Conservation (phyloP, 768 basidiomycete species). For the Inosperma sp. region DNA sequence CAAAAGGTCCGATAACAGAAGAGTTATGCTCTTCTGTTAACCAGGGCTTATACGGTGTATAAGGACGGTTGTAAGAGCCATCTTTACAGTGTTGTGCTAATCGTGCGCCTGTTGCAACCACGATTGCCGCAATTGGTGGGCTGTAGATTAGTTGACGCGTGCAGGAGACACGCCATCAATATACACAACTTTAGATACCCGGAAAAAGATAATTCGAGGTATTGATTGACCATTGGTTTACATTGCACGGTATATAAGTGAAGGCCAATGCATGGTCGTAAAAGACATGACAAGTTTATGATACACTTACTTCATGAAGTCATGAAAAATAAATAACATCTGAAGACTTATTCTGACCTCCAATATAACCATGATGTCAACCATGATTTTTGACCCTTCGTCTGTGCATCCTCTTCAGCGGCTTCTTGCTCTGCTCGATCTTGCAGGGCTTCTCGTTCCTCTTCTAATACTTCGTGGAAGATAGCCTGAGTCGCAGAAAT, state of each 20-base stretch:
- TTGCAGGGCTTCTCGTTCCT: slow-evolving; percentile 56
- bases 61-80: no score
- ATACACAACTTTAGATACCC: not conserved
- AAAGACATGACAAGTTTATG: not conserved
- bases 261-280: not conserved
- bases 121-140: no score
- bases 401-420: slow-evolving; percentile 39
- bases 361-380: slow-evolving; percentile 65
- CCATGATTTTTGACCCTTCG: slow-evolving; percentile 49
- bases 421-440: slow-evolving; percentile 51
- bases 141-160: no score
- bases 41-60: no score
- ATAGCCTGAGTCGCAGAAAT: slow-evolving; percentile 63
- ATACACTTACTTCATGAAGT: not conserved
- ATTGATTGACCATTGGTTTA: not conserved
- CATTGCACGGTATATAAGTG: not conserved
- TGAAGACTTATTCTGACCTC: slow-evolving; percentile 25
- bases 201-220: not conserved
- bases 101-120: no score
- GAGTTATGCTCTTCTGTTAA: no score
- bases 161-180: no score
- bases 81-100: no score
- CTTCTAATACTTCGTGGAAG: slow-evolving; percentile 61
- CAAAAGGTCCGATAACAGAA: no score
- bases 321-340: not conserved